phyloP scores from a whole-genome alignment of 306 rosid genomes.

The Chamaecrista fasciculata region DNA sequence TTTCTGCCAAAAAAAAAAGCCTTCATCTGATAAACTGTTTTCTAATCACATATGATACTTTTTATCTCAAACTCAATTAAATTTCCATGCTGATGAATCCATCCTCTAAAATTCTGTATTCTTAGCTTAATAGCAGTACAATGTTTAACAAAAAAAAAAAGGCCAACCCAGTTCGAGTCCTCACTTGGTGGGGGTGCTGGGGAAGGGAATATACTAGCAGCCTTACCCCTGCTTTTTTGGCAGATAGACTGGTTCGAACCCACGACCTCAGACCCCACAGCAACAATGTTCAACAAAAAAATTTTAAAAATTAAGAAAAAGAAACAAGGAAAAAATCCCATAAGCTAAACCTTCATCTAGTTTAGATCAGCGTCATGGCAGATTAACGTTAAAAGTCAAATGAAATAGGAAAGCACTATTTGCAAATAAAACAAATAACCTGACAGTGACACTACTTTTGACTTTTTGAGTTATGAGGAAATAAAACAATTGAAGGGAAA shows the following conservation, averaged over 20 bases:
- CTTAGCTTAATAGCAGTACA: background rate
- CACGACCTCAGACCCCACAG: too few species aligned
- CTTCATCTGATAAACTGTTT: background rate
- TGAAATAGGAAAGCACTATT: background rate
- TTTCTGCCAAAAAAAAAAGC: background rate
- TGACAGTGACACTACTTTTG: background rate
- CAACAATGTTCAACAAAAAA: too few species aligned
- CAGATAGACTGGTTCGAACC: too few species aligned
- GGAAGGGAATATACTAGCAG: too few species aligned
- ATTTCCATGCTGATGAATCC: background rate
- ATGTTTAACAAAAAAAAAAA: too few species aligned
- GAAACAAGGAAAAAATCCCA: too few species aligned
- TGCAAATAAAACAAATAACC: conserved; percentile 8
- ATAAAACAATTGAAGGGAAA: conserved; percentile 12
- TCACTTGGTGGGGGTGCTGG: too few species aligned
- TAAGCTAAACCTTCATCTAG: too few species aligned
- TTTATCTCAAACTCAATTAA: background rate
- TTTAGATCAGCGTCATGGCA: conserved; percentile 6
- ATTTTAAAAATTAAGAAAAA: too few species aligned
- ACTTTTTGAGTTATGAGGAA: too few species aligned
- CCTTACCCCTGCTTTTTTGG: too few species aligned
- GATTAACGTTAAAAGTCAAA: conserved; percentile 16
- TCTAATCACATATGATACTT: background rate
- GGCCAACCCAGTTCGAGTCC: too few species aligned
- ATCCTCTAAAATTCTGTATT: background rate